Percentiles rank a stretch among this genome's conserved stretches.
Conservation (phyloP, 495 filamentous ascomycete genomes). For the Pseudomonodictys pantanalensis region DNA sequence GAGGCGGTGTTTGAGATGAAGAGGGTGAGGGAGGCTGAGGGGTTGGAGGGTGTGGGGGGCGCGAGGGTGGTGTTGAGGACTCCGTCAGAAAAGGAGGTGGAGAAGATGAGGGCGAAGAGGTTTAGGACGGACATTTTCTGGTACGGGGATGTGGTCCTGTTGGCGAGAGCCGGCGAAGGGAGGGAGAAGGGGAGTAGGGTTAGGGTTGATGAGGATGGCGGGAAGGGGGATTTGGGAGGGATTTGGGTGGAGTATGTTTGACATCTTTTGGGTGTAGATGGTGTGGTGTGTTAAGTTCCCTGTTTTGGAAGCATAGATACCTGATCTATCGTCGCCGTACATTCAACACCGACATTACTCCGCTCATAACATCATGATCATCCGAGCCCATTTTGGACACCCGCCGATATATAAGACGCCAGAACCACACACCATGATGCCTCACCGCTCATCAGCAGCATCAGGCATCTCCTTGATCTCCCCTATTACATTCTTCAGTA, state of each 20-base stretch:
- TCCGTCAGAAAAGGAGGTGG: constrained; percentile 29
- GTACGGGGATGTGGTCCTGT: constrained; percentile 53
- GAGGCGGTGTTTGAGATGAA: constrained; percentile 2
- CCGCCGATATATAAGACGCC: no score
- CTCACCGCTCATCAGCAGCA: background rate
- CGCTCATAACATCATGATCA: no score
- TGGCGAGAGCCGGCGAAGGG: constrained; percentile 49
- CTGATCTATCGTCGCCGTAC: no score
- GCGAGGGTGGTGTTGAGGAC: constrained; percentile 37
- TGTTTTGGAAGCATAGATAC: background rate
- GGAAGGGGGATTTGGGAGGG: constrained; percentile 36
- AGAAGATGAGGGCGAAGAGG: constrained; percentile 29
- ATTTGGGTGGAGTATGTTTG: constrained; percentile 15
- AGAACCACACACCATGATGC: no score
- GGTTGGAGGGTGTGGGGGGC: background rate
- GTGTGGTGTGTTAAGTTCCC: background rate
- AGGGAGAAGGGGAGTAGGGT: constrained; percentile 49
- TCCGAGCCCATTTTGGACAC: no score
- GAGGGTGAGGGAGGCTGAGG: constrained; percentile 1
- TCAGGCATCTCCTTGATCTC: constrained; percentile 33
- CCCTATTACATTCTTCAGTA: constrained; percentile 44
- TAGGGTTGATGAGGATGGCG: constrained; percentile 52
- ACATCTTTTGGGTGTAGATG: background rate
- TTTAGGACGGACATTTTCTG: constrained; percentile 44
- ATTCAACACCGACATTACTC: no score